These are phyloP conservation scores for Rhizophora apiculata DNA, from an alignment of 345 rosid genomes.

Conservation along the genomic window DNA sequence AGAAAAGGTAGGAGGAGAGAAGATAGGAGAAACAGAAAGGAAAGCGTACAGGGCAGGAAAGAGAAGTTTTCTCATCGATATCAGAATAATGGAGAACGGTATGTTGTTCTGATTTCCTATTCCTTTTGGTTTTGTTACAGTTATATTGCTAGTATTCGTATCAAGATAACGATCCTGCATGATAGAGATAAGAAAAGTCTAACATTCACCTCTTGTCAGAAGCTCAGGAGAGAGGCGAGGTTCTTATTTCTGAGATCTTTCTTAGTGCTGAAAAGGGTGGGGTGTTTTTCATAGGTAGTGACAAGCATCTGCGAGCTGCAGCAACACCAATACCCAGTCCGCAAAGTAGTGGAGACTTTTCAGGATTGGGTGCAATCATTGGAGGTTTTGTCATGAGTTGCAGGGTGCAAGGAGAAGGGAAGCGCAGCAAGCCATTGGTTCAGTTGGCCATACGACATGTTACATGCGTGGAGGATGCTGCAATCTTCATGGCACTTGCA, in stretches of 20 bases:
- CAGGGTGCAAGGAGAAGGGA: conserved; percentile 87
- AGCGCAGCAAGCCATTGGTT: conserved; percentile 75
- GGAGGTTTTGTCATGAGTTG: conserved; percentile 95
- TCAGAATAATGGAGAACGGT: too few species aligned
- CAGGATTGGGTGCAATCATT: conserved; percentile 48
- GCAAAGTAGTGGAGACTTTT: conserved; percentile 86
- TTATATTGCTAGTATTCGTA: too few species aligned
- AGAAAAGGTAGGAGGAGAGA: too few species aligned
- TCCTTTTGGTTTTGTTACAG: too few species aligned
- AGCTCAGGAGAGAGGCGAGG: conserved; percentile 67
- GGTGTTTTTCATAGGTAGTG: conserved; percentile 78
- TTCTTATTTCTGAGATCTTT: conserved; percentile 77
- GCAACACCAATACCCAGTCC: conserved; percentile 85
- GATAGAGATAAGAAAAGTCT: too few species aligned
- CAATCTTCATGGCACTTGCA: conserved; percentile 94
- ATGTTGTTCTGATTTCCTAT: too few species aligned
- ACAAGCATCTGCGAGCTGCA: conserved; percentile 59
- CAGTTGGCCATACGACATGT: conserved; percentile 85
- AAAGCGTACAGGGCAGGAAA: too few species aligned
- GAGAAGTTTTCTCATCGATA: too few species aligned
- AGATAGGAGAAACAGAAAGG: too few species aligned
- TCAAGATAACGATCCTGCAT: too few species aligned
- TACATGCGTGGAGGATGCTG: conserved; percentile 93
- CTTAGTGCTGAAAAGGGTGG: conserved; percentile 91
- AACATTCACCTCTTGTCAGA: conserved; percentile 76